Conservation (phyloP, 2,329 filamentous ascomycete species). For the Aspergillus sp. region DNA sequence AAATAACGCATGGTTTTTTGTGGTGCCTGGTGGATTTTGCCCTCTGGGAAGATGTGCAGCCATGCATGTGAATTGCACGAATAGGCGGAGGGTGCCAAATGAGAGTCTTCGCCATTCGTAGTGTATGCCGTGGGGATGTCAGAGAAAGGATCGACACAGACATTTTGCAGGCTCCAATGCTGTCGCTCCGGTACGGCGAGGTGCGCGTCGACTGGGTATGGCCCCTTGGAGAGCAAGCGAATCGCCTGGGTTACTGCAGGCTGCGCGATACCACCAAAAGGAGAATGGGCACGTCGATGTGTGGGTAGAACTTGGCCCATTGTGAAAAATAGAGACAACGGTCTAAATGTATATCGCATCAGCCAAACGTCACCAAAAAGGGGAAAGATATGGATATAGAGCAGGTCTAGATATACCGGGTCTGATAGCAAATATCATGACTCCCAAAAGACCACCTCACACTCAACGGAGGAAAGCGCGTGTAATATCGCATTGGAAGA, state of each 20-base stretch:
- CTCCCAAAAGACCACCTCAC: constrained; percentile 84
- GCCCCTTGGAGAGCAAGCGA: constrained; percentile 64
- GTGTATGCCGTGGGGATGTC: constrained; percentile 36
- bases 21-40: constrained; percentile 81
- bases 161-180: constrained; percentile 31
- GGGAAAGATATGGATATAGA: not conserved
- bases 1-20: constrained; percentile 82
- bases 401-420: constrained; percentile 49
- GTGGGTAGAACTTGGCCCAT: constrained; percentile 85
- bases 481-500: constrained; percentile 64
- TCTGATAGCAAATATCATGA: constrained; percentile 91
- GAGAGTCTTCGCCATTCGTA: constrained; percentile 37
- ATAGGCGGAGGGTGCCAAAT: constrained; percentile 65
- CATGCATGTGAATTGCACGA: constrained; percentile 63
- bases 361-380: not conserved
- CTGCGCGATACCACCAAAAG: constrained; percentile 78
- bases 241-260: constrained; percentile 81
- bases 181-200: constrained; percentile 26
- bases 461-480: constrained; percentile 57
- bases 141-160: constrained; percentile 42
- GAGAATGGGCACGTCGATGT: constrained; percentile 70
- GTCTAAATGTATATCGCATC: constrained; percentile 37
- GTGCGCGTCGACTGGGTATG: constrained; percentile 47
- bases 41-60: constrained; percentile 95
- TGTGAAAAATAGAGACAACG: constrained; percentile 70